A percentile compares a stretch with the other conserved stretches of the same genome.
phyloP scores from a whole-genome alignment of 2,329 filamentous ascomycete genomes.

The Colletotrichum spinosum region DNA sequence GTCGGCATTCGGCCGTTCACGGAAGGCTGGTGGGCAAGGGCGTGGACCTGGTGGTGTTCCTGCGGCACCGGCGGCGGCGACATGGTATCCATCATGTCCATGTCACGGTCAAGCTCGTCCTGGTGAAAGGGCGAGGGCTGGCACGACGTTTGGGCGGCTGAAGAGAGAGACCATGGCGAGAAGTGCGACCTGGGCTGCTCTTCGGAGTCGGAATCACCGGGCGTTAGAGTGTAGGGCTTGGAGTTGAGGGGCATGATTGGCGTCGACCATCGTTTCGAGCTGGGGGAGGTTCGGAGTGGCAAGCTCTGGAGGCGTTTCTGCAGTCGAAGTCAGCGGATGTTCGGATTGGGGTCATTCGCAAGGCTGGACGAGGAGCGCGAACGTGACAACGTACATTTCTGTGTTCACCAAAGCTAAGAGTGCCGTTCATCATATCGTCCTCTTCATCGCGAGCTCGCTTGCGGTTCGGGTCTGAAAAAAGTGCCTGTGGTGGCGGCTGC shows the following conservation, averaged over 20 bases:
- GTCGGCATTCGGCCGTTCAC: constrained; percentile 65
- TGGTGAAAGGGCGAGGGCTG: constrained; percentile 39
- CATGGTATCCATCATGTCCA: constrained; percentile 58
- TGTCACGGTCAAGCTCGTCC: constrained; percentile 52
- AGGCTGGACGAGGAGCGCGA: neutral
- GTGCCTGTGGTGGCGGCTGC: constrained; percentile 8
- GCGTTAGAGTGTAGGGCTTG: constrained; percentile 47
- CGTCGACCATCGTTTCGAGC: constrained; percentile 43
- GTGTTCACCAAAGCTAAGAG: constrained; percentile 61
- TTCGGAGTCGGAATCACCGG: constrained; percentile 54
- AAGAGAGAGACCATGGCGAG: constrained; percentile 47
- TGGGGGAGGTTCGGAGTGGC: constrained; percentile 60
- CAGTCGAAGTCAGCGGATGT: constrained; percentile 6
- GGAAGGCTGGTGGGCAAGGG: constrained; percentile 23
- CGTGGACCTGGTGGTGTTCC: constrained; percentile 44
- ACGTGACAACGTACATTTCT: constrained; percentile 55
- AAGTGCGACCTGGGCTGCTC: constrained; percentile 49
- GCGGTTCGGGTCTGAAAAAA: constrained; percentile 17
- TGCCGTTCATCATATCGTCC: constrained; percentile 50
- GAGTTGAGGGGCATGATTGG: constrained; percentile 33
- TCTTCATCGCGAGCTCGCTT: constrained; percentile 52
- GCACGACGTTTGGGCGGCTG: constrained; percentile 38
- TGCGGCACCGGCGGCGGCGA: constrained; percentile 45
- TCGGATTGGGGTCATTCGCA: neutral
- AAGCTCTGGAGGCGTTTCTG: constrained; percentile 68